Evolutionary conservation across 225 moss, liverwort and hornwort genomes (phyloP).

Genomic region (Bryum argenteum): DNA sequence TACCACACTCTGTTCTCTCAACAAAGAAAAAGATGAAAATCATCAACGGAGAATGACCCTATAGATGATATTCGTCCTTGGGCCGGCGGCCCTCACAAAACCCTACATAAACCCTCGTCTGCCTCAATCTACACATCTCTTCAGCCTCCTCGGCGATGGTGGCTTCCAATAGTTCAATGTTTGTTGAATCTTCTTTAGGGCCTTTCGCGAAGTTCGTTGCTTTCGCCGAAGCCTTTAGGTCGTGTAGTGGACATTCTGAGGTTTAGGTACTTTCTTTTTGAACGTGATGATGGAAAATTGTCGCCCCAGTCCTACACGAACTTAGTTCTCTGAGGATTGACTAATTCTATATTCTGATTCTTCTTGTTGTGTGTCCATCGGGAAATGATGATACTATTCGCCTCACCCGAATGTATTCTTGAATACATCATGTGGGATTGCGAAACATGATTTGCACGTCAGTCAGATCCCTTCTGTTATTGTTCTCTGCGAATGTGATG

Average conservation of each 20-base stretch:
- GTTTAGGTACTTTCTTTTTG: neutral
- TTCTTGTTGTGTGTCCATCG: neutral
- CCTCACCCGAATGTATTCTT: constrained; percentile 28
- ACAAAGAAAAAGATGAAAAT: neutral
- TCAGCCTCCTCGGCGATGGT: neutral
- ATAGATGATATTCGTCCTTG: constrained; percentile 16
- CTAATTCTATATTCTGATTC: constrained; percentile 37
- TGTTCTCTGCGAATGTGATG: constrained; percentile 26
- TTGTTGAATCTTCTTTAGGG: rapidly evolving
- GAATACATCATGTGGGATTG: constrained; percentile 43
- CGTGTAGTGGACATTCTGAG: neutral
- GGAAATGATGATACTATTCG: constrained; percentile 40
- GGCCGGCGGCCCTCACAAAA: constrained; percentile 3
- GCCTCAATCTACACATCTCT: rapidly evolving
- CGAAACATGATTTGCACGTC: constrained; percentile 66
- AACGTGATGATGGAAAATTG: constrained; percentile 61
- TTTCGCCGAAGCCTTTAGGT: no score
- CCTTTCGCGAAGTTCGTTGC: rapidly evolving
- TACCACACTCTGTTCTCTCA: neutral
- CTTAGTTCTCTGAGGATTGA: constrained; percentile 49
- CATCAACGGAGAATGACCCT: neutral
- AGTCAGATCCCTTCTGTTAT: constrained; percentile 32
- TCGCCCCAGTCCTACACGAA: constrained; percentile 67
- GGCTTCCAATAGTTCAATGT: neutral
- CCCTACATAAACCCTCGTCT: constrained; percentile 28